Evolutionary conservation across 1,284 basidiomycete species (phyloP).

Genomic region (Tilletia walkeri): DNA sequence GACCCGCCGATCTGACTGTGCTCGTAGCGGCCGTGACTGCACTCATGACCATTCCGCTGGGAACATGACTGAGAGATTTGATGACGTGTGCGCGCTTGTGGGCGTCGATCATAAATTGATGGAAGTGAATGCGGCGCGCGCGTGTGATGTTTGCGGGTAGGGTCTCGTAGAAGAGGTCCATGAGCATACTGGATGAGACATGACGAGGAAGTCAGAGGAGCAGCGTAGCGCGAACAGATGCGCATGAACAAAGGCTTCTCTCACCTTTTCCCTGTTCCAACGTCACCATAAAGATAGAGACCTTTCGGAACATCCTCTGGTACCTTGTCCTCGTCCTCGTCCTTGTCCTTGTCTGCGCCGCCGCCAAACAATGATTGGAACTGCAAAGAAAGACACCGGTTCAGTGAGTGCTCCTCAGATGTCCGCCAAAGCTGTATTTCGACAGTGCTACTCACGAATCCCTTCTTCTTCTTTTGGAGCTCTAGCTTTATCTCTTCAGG

Average conservation of each 20-base stretch:
- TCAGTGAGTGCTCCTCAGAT: no score
- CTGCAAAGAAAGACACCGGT: conserved; percentile 15
- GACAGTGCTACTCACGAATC: background rate
- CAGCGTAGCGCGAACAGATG: background rate
- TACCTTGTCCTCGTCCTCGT: conserved; percentile 20
- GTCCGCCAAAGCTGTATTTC: conserved; percentile 21
- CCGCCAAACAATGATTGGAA: conserved; percentile 26
- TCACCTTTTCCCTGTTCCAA: conserved; percentile 74
- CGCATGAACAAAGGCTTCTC: background rate
- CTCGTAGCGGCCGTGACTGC: conserved; percentile 21
- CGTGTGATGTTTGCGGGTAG: conserved; percentile 71
- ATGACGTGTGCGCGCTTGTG: conserved; percentile 83
- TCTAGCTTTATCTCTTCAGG: background rate
- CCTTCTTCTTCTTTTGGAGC: conserved; percentile 1
- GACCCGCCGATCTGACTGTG: background rate
- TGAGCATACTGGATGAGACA: conserved; percentile 76
- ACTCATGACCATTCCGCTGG: conserved; percentile 50
- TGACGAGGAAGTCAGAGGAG: background rate
- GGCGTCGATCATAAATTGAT: conserved; percentile 92
- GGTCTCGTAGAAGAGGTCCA: conserved; percentile 92
- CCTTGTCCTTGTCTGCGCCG: conserved; percentile 29
- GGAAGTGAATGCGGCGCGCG: conserved; percentile 87
- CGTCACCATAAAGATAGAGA: conserved; percentile 94
- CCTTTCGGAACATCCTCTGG: conserved; percentile 72
- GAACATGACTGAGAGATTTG: conserved; percentile 48